Evolutionary conservation across 2,329 filamentous ascomycete species (phyloP).

Genomic region (Fusarium beomiforme): DNA sequence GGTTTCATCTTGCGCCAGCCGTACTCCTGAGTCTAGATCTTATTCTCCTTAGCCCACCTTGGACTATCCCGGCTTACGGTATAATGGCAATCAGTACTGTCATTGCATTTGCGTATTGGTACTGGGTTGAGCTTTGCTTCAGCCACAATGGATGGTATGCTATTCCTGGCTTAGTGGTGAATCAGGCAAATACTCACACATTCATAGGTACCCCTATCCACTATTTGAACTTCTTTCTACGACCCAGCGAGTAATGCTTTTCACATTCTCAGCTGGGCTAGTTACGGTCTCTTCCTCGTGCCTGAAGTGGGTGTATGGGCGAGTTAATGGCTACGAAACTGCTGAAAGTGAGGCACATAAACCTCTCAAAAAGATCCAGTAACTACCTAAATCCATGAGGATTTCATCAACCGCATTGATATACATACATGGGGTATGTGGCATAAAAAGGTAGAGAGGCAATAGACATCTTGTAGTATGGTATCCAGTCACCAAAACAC

Average conservation of each 20-base stretch:
- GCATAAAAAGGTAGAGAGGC: not conserved
- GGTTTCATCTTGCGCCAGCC: constrained; percentile 74
- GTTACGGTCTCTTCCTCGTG: constrained; percentile 77
- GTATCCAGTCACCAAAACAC: not conserved
- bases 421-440: not conserved
- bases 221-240: constrained; percentile 77
- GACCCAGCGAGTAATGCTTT: constrained; percentile 73
- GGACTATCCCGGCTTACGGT: constrained; percentile 70
- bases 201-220: constrained; percentile 81
- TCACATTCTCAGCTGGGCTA: constrained; percentile 72
- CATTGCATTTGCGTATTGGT: constrained; percentile 77
- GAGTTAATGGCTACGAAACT: constrained; percentile 67
- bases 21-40: constrained; percentile 72
- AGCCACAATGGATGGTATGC: constrained; percentile 71
- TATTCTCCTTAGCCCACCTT: constrained; percentile 76
- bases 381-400: not conserved
- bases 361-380: constrained; percentile 47
- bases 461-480: not conserved
- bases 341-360: constrained; percentile 45
- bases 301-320: constrained; percentile 76
- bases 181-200: constrained; percentile 5
- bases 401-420: not conserved
- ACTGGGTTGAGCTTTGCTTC: constrained; percentile 80
- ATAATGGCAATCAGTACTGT: constrained; percentile 66
- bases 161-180: not conserved